Evolutionary conservation across 345 rosid genomes (phyloP), one percentile per base, ranked within the genome.

Genomic region (Eucalyptus marginata): DNA sequence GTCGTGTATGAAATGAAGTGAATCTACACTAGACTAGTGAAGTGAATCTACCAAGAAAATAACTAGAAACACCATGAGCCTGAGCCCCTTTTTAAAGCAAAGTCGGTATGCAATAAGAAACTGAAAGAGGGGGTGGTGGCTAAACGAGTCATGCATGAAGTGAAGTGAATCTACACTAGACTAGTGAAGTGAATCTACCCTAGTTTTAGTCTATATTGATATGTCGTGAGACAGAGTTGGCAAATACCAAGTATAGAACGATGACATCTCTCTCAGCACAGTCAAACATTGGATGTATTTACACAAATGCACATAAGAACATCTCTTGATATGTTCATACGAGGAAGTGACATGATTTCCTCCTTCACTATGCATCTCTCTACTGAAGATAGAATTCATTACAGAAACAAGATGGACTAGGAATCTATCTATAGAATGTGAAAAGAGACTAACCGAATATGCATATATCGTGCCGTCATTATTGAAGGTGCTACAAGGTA

Each of bases 401-500:
- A 40, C 84, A 76, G 84, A 76, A 76, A 76, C 29, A 36, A 24
- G 84, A 2, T 20, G 84, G 84, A 40, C 84, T 76, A 40, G 29
- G 29, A 76, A 76, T 76, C 47, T 76, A 76, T 76, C 29, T 40
- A 76, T 43, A 52, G 58, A 40, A 76, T 24, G 84, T 20, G 15
- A 76, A 76, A 76, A 40, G 13, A 76, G 46, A 83, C 91, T 84
- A 93, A 98, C 99, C 91, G 99, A 92, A 92, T 98, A 96, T 29
- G 99, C 99, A 90, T 87, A 98, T 87, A 98, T 92, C 29, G 99
- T 95, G 43, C 99, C 99, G 86, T 98, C 99, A 49, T 92, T 94
- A 94, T 97, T 98, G 94, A 98, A 98, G 16, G 99, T 52, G 89
- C 99, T 93, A 94, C 97, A 94, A 49, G 99, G 93, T 87, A 98